A percentile compares a stretch with the other conserved stretches of the same genome.
phyloP scores from a whole-genome alignment of 371 early-diverging fungal genomes.

The Modicella reniformis region DNA sequence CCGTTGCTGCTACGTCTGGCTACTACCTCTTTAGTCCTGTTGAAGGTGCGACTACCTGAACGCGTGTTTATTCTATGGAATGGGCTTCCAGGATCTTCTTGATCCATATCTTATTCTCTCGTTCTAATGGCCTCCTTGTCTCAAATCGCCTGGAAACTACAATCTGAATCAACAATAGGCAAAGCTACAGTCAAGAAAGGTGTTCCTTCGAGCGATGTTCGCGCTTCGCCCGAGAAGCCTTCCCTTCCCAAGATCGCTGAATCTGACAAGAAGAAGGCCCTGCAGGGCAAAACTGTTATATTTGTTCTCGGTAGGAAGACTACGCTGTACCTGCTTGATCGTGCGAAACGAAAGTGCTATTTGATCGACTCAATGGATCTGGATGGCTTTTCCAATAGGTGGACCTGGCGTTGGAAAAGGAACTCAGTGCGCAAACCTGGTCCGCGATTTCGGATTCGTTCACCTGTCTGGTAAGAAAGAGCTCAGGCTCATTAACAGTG shows the following conservation, averaged over 20 bases:
- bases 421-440: conserved; percentile 90
- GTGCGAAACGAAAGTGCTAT: too few species aligned
- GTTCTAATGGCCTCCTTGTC: too few species aligned
- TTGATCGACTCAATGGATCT: background rate
- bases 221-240: conserved; percentile 15
- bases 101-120: too few species aligned
- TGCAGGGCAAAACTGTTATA: conserved; percentile 69
- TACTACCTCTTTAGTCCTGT: conserved; percentile 54
- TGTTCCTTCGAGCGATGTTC: background rate
- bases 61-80: too few species aligned
- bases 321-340: too few species aligned
- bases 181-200: conserved; percentile 29
- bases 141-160: background rate
- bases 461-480: conserved; percentile 84
- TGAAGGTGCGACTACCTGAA: conserved; percentile 25
- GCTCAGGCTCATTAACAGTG: background rate
- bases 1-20: conserved; percentile 49
- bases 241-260: conserved; percentile 14
- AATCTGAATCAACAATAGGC: background rate
- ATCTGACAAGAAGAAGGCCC: conserved; percentile 30
- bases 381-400: conserved; percentile 56
- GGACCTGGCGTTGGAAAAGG: conserved; percentile 95
- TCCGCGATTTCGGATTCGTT: conserved; percentile 89
- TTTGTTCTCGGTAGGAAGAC: conserved; percentile 76
- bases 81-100: background rate